Conservation (phyloP, 2,329 filamentous ascomycete species). For the Scedosporium dehoogii region DNA sequence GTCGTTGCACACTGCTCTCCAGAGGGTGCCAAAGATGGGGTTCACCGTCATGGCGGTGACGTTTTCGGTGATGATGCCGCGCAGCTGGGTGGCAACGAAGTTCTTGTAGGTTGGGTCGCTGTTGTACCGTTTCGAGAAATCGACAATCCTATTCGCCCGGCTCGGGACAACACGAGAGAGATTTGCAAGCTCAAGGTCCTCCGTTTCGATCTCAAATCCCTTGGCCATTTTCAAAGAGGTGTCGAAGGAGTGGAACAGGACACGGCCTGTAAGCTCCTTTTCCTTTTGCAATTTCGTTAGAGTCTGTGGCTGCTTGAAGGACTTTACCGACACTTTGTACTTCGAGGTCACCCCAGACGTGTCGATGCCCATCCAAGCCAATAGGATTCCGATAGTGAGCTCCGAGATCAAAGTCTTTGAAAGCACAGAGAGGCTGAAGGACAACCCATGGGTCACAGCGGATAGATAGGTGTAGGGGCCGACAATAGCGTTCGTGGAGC, state of each 20-base stretch:
- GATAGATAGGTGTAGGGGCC: conserved; percentile 31
- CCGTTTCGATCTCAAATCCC: conserved; percentile 9
- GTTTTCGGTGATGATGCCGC: conserved; percentile 31
- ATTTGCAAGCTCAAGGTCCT: conserved; percentile 12
- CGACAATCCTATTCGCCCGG: conserved; percentile 16
- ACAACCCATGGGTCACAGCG: conserved; percentile 28
- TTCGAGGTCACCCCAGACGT: conserved; percentile 10
- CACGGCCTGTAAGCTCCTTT: background rate
- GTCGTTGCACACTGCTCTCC: conserved; percentile 39
- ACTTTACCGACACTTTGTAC: conserved; percentile 5
- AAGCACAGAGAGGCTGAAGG: conserved; percentile 20
- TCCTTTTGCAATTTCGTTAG: conserved; percentile 11
- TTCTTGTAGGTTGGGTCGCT: conserved; percentile 25
- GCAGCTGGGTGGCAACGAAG: conserved; percentile 27
- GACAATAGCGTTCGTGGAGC: conserved; percentile 11
- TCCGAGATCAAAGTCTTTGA: conserved; percentile 24
- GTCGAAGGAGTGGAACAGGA: background rate
- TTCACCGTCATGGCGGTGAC: conserved; percentile 35
- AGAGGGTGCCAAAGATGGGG: conserved; percentile 38
- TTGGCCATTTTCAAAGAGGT: background rate
- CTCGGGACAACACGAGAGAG: conserved; percentile 16
- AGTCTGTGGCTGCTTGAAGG: conserved; percentile 7
- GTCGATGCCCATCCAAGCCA: conserved; percentile 24
- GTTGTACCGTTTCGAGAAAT: conserved; percentile 30
- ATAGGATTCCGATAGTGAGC: conserved; percentile 28